These are phyloP conservation scores for Plasmodium fragile DNA, from an alignment of 169 alveolate genomes.

Conservation along the genomic window DNA sequence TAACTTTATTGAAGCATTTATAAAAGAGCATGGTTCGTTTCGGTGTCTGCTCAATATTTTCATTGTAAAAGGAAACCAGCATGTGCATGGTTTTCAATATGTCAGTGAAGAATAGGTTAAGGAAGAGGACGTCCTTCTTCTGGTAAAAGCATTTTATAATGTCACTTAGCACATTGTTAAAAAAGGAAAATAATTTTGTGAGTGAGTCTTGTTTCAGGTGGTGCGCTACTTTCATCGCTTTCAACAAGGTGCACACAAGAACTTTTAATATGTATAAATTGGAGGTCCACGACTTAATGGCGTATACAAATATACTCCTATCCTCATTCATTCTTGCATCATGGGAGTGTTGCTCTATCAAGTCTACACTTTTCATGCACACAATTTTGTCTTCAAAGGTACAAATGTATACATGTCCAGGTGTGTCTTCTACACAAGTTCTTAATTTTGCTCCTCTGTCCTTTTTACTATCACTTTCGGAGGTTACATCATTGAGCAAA, in stretches of 20 bases:
- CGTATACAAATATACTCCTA: neutral
- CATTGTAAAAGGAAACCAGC: constrained; percentile 38
- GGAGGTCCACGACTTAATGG: neutral
- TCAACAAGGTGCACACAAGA: constrained; percentile 30
- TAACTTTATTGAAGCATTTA: constrained; percentile 48
- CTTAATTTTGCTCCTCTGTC: neutral
- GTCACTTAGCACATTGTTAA: constrained; percentile 20
- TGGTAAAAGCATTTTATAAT: constrained; percentile 24
- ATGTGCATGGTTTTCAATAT: constrained; percentile 14
- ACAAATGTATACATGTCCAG: constrained; percentile 13
- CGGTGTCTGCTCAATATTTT: constrained; percentile 36
- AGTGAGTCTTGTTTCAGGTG: neutral
- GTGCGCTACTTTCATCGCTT: constrained; percentile 45
- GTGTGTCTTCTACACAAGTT: neutral
- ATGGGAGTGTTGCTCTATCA: neutral
- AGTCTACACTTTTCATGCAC: neutral
- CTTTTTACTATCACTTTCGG: neutral
- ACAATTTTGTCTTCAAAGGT: constrained; percentile 18
- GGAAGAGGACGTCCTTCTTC: constrained; percentile 30
- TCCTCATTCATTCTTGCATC: neutral
- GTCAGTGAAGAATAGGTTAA: constrained; percentile 27
- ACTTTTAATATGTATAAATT: constrained; percentile 43
- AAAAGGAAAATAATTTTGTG: constrained; percentile 12
- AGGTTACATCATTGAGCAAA: neutral
- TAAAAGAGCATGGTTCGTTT: constrained; percentile 68